Percentiles rank a stretch among this genome's conserved stretches.
phyloP scores from a whole-genome alignment of 2,329 filamentous ascomycete genomes.

The Aspergillus sp. region DNA sequence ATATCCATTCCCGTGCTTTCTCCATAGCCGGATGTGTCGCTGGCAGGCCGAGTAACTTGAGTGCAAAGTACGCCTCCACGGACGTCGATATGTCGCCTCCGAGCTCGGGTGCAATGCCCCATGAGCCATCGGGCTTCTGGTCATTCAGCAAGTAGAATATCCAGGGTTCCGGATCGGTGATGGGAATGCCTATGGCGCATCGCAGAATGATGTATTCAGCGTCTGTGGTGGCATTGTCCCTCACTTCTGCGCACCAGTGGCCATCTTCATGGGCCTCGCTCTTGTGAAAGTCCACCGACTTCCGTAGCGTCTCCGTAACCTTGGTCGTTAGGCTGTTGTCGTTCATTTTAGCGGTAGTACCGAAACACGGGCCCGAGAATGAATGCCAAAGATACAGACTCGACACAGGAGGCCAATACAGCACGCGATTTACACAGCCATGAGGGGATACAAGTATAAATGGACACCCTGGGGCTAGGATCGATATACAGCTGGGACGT shows the following conservation, averaged over 20 bases:
- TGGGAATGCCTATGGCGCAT: slow-evolving; percentile 15
- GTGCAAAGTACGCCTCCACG: slow-evolving; percentile 27
- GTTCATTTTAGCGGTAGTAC: background rate
- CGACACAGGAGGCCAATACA: too few relatives aligned
- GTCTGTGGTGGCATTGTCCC: slow-evolving; percentile 15
- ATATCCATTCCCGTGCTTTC: slow-evolving; percentile 17
- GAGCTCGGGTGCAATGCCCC: slow-evolving; percentile 18
- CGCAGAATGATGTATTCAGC: slow-evolving; percentile 21
- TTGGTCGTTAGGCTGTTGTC: background rate
- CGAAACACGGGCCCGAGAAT: too few relatives aligned
- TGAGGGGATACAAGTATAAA: too few relatives aligned
- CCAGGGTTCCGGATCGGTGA: slow-evolving; percentile 7
- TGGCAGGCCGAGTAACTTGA: slow-evolving; percentile 24
- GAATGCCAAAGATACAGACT: too few relatives aligned
- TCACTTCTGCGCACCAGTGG: slow-evolving; percentile 20
- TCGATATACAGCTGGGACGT: too few relatives aligned
- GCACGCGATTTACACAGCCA: too few relatives aligned
- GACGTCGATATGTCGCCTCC: slow-evolving; percentile 20
- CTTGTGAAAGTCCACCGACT: background rate
- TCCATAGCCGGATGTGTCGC: slow-evolving; percentile 5
- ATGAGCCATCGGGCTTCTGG: slow-evolving; percentile 25
- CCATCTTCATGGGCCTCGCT: slow-evolving; percentile 4
- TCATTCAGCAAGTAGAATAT: slow-evolving; percentile 9
- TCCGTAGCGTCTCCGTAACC: background rate
- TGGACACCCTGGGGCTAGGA: too few relatives aligned